Conservation (phyloP, 352 stramenopile species). For the Phytopythium mirpurense region DNA sequence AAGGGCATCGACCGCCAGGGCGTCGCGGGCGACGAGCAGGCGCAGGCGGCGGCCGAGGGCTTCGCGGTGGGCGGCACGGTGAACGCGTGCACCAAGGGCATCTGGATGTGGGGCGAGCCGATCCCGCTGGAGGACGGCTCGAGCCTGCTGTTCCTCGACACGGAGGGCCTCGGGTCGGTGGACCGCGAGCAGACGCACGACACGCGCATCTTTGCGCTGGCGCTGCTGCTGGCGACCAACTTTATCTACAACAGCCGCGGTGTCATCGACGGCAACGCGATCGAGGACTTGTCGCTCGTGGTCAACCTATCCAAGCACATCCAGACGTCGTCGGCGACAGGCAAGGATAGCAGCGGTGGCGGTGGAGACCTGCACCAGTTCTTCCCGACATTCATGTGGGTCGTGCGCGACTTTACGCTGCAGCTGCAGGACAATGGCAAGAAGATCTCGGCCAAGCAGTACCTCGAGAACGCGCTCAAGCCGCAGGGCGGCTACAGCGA, state of each 20-base stretch:
- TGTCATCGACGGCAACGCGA: constrained; percentile 87
- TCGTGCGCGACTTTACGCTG: constrained; percentile 89
- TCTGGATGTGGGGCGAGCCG: constrained; percentile 89
- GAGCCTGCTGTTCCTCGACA: constrained; percentile 84
- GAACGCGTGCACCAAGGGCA: constrained; percentile 89
- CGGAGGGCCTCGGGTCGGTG: constrained; percentile 80
- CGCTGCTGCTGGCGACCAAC: constrained; percentile 75
- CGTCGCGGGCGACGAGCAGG: constrained; percentile 4
- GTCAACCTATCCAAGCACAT: constrained; percentile 90
- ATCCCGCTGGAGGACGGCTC: constrained; percentile 67
- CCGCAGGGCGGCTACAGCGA: constrained; percentile 73
- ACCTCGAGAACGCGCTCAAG: constrained; percentile 85
- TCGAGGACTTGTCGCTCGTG: constrained; percentile 88
- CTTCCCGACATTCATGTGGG: constrained; percentile 87
- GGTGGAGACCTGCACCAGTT: constrained; percentile 61
- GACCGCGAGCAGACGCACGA: constrained; percentile 87
- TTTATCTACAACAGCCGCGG: constrained; percentile 91
- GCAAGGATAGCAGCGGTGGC: constrained; percentile 13
- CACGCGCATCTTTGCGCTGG: constrained; percentile 87
- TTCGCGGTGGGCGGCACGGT: constrained; percentile 84
- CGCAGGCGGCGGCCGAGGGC: constrained; percentile 19
- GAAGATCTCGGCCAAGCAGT: constrained; percentile 85
- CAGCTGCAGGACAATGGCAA: constrained; percentile 84
- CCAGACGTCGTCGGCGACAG: constrained; percentile 45
- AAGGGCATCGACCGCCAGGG: constrained; percentile 25